Evolutionary conservation across 148 eudicot species (phyloP), one percentile per base, ranked within the genome.

Genomic region (Nepenthes gracilis): DNA sequence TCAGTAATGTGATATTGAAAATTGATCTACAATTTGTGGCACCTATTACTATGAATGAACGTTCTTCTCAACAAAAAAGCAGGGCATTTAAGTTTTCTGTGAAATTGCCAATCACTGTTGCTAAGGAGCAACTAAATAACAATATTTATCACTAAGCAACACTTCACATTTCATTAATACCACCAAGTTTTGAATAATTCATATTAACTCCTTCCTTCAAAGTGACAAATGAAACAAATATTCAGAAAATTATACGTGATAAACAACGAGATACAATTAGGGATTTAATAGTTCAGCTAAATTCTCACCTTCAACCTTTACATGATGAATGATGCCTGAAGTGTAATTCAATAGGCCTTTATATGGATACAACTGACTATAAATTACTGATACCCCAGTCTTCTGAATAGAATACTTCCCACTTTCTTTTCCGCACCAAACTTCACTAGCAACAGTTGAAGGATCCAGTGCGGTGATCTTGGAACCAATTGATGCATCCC

Each of bases 251-350:
- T 51, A 40, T 40, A 13, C 15, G 4, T 38, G 2, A 12, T 2
- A 32, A n/a, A 51, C 55, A 57, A 15, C 11, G 1, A 40, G 15
- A 15, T 45, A 40, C 0, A 40, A 8, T 8, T 40, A 8, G 8
- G 8, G 6, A 40, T 49, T 49, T 49, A 49, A 49, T 6, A 12
- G 13, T 12, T 9, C 3, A 12, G 15, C 47, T 59, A 48, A n/a
- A 55, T 35, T 14, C 55, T 59, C 74, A 88, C 97, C 97, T 73
- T 85, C 80, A 72, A 92, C 70, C 65, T 64, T 81, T 35, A 85
- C 97, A 77, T 92, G 97, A 77, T 92, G 97, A 67, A 92, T 88
- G 63, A 88, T 88, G 36, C 93, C 96, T 62, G 97, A 92, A 50
- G 97, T 83, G 74, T 92, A 92, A 71, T 92, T 92, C 75, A 69